Percentiles rank a stretch among this genome's conserved stretches.
Evolutionary conservation across 768 basidiomycete species (phyloP).

Genomic region (Rubroboletus pulcherrimus): DNA sequence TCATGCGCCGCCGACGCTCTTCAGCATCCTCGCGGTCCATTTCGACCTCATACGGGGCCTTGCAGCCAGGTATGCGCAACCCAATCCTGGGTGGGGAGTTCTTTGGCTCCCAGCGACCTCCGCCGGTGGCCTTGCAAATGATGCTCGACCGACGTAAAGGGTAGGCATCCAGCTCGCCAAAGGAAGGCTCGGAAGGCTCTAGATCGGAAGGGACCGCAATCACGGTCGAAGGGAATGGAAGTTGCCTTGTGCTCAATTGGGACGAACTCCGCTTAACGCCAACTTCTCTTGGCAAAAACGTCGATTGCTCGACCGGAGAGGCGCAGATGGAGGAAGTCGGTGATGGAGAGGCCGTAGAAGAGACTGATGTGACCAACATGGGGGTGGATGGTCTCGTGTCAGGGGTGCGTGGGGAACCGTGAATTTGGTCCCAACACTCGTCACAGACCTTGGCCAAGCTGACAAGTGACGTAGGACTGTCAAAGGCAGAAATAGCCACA

Average conservation of each 20-base stretch:
- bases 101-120: constrained; percentile 78
- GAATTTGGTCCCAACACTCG: constrained; percentile 72
- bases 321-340: constrained; percentile 35
- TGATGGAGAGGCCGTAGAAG: constrained; percentile 31
- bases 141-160: constrained; percentile 63
- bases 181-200: constrained; percentile 42
- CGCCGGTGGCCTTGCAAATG: constrained; percentile 75
- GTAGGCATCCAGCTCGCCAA: constrained; percentile 71
- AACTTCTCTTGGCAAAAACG: constrained; percentile 16
- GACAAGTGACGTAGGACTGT: constrained; percentile 59
- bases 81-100: constrained; percentile 39
- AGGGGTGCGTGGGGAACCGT: constrained; percentile 49
- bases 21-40: constrained; percentile 65
- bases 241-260: constrained; percentile 24
- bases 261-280: constrained; percentile 28
- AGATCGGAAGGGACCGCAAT: constrained; percentile 23
- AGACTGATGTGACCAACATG: constrained; percentile 34
- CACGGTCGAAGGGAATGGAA: constrained; percentile 25
- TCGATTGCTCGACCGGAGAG: constrained; percentile 29
- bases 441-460: constrained; percentile 64
- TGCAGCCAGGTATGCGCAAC: constrained; percentile 60
- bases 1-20: constrained; percentile 44
- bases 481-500: constrained; percentile 54
- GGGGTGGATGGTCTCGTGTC: constrained; percentile 35
- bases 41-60: constrained; percentile 64